Base-by-base conservation (phyloP, 1,139 yeast genomes). In the Diutina siamensis region DNA sequence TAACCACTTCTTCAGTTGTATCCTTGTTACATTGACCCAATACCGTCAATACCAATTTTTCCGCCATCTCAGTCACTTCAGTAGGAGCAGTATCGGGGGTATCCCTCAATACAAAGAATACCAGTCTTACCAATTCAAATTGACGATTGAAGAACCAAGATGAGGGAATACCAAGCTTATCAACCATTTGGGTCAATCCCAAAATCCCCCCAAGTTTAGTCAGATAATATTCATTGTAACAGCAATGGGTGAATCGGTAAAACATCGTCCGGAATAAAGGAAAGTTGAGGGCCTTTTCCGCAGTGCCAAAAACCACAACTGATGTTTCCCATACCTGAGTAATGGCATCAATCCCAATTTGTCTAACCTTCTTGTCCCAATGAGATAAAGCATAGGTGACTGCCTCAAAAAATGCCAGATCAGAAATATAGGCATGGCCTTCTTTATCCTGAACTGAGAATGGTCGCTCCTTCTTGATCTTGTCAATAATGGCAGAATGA, bases 31-130 rank as follows among this genome's bases (percentile, higher is more conserved):
- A 83, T 36, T 79, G 81, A 40, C 68, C 72, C 42, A 92, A 62
- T 15, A 87, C 71, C 46, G 74, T 74, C 48, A 81, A 63, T 8
- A 86, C 79, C 50, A 92, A 67, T 3, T 72, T 69, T 49, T 78
- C 78, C 0, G 97, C 95, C 48, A 79, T 74, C 3, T 72, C 76
- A 36, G 87, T 72, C 13, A 88, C 94, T 52, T 76, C 80, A 47
- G 78, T 73, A 0, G 98, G 97, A 1, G 94, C 94, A 45, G 89
- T 94, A 10, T 80, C 75, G 0, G 96, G 94, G 0, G 94, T 84
- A 57, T 94, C 99, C 57, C 94, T 78, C 49, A 92, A 67, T 2
- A 92, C 95, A 62, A 89, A 94, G 53, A 92, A 80, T 58, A 92
- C 74, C 0, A 96, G 88, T 44, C 95, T 76, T 3, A 87, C 80